Conservation (phyloP, 768 basidiomycete genomes). For the Xerocomellus amylosporus region DNA sequence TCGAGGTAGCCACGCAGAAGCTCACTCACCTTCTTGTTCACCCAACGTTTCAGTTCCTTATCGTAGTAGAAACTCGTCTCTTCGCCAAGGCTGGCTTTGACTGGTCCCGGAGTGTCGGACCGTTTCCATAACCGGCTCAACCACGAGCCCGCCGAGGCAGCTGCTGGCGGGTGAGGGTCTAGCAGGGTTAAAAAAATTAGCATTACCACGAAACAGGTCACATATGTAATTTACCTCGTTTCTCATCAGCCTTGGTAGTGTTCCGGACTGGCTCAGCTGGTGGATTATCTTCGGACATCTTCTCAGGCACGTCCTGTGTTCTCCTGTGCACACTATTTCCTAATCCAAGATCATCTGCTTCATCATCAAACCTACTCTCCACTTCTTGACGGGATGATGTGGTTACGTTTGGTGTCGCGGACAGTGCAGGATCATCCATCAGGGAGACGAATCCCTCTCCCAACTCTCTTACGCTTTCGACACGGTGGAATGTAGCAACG, state of each 20-base stretch:
- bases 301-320: slow-evolving; percentile 30
- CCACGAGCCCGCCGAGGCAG: slow-evolving; percentile 60
- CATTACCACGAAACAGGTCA: not conserved
- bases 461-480: slow-evolving; percentile 42
- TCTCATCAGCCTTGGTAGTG: slow-evolving; percentile 23
- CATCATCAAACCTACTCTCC: slow-evolving; percentile 39
- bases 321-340: slow-evolving; percentile 62
- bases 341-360: slow-evolving; percentile 88
- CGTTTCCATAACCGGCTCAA: slow-evolving; percentile 80
- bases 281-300: slow-evolving; percentile 26
- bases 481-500: slow-evolving; percentile 58
- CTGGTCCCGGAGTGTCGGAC: slow-evolving; percentile 62
- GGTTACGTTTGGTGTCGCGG: slow-evolving; percentile 31
- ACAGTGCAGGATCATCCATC: slow-evolving; percentile 63
- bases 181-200: not conserved
- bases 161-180: slow-evolving; percentile 19
- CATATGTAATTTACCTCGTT: slow-evolving; percentile 28
- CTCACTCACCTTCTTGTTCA: slow-evolving; percentile 79
- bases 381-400: slow-evolving; percentile 11
- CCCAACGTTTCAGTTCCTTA: slow-evolving; percentile 92
- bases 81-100: slow-evolving; percentile 92
- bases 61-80: slow-evolving; percentile 91
- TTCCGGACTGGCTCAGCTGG: slow-evolving; percentile 18
- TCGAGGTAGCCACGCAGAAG: not conserved
- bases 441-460: slow-evolving; percentile 75